These are phyloP conservation scores for Aspergillus pseudoglaucus DNA, from an alignment of 2,329 filamentous ascomycete genomes.

Conservation along the genomic window DNA sequence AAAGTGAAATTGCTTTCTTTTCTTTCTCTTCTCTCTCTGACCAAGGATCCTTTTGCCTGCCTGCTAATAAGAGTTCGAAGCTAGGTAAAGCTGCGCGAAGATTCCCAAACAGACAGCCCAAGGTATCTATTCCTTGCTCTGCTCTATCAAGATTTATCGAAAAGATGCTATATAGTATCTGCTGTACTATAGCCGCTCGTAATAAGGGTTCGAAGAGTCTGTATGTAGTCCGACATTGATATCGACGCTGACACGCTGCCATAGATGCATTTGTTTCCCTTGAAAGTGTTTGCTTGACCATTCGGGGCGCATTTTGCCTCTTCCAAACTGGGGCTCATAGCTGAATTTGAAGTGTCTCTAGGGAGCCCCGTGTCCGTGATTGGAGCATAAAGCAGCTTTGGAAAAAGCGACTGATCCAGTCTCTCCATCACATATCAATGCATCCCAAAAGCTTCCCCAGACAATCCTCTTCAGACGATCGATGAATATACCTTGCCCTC, in stretches of 20 bases:
- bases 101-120: constrained; percentile 28
- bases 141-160: constrained; percentile 66
- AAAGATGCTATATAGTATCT: constrained; percentile 58
- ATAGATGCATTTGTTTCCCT: constrained; percentile 5
- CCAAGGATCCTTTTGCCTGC: constrained; percentile 45
- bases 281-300: constrained; percentile 7
- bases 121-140: constrained; percentile 46
- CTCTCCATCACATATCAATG: not conserved
- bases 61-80: constrained; percentile 69
- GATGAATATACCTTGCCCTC: not conserved
- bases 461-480: too few species aligned
- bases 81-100: constrained; percentile 56
- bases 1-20: constrained; percentile 30
- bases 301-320: constrained; percentile 5
- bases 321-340: constrained; percentile 4
- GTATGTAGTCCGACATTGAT: constrained; percentile 18
- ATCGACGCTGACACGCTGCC: constrained; percentile 13
- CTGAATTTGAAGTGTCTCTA: not conserved
- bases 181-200: constrained; percentile 41
- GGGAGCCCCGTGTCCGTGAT: too few species aligned
- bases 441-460: constrained; percentile 4
- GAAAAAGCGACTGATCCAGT: not conserved
- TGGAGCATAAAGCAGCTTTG: constrained; percentile 2
- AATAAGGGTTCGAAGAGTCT: constrained; percentile 27
- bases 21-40: constrained; percentile 26